These are phyloP conservation scores for Apophysomyces sp. DNA, from an alignment of 371 early-diverging fungal genomes.

Conservation along the genomic window DNA sequence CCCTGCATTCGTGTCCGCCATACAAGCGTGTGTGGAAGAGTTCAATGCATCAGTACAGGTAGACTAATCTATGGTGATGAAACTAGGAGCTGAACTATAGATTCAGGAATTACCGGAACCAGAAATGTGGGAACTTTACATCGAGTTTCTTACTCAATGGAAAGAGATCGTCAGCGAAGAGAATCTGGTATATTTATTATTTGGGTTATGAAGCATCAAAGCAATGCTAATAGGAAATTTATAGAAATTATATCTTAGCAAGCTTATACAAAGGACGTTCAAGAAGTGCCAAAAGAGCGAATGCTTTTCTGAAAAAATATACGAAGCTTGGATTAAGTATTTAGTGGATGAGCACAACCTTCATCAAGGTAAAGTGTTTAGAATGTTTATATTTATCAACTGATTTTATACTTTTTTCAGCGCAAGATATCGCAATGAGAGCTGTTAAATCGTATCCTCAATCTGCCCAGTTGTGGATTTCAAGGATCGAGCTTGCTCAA, in stretches of 20 bases:
- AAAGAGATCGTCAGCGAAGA: conserved; percentile 47
- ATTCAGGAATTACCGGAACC: conserved; percentile 23
- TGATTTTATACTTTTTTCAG: conserved; percentile 6
- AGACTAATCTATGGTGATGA: conserved; percentile 15
- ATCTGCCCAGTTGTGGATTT: conserved; percentile 41
- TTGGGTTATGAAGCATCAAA: neutral
- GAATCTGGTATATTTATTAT: conserved; percentile 42
- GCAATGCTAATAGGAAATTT: neutral
- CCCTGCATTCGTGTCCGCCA: conserved; percentile 58
- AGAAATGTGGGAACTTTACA: conserved; percentile 62
- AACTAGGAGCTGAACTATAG: conserved; percentile 2
- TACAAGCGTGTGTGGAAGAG: conserved; percentile 50
- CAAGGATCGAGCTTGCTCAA: conserved; percentile 23
- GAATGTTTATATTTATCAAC: neutral
- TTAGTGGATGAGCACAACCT: conserved; percentile 18
- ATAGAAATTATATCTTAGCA: conserved; percentile 55
- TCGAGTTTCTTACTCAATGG: conserved; percentile 59
- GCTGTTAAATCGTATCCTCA: conserved; percentile 42
- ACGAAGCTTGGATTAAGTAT: conserved; percentile 43
- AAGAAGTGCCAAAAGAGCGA: conserved; percentile 40
- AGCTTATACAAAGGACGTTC: conserved; percentile 45
- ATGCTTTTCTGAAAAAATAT: conserved; percentile 44
- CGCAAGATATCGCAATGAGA: conserved; percentile 31
- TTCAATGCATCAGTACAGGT: conserved; percentile 47
- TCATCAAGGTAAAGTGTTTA: conserved; percentile 7